Base-by-base conservation (phyloP, 495 filamentous ascomycete species). In the Hypoxylon lienhwacheense region DNA sequence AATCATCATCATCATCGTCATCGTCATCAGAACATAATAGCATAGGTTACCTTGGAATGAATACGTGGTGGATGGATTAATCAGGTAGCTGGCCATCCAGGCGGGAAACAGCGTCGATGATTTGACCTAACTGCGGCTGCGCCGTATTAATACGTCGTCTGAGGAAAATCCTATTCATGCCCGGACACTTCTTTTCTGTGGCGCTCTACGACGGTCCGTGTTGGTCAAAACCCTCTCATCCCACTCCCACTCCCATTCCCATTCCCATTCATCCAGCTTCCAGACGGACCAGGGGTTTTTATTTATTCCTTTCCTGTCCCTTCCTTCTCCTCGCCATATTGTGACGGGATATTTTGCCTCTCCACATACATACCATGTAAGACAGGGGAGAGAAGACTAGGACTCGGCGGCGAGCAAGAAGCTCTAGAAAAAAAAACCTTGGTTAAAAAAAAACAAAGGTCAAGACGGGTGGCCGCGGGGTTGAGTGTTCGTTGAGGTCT, bases 251-350 rank as follows among this genome's bases (percentile, higher is more conserved):
- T n/a, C n/a, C n/a, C n/a, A n/a, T n/a, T n/a, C n/a, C n/a, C 39
- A 19, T 19, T 53, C 47, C 21, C 58, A 56, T 61, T 61, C 58
- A 56, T 61, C 58, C 52, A 61, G 53, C 55, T 46, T 40, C 33
- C 42, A n/a, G 52, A 33, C 20, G 58, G 37, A 55, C 56, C n/a
- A n/a, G n/a, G n/a, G n/a, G n/a, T n/a, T n/a, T n/a, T n/a, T n/a
- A n/a, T n/a, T n/a, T n/a, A n/a, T n/a, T n/a, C n/a, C n/a, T n/a
- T n/a, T n/a, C n/a, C n/a, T n/a, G n/a, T n/a, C n/a, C n/a, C n/a
- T n/a, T n/a, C n/a, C n/a, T n/a, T n/a, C n/a, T n/a, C n/a, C 40
- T 28, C 29, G 58, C 58, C 52, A 61, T 61, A 56, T 61, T 61
- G 21, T 36, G 44, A 55, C 42, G 39, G 36, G 39, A 11, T 34